Percentiles rank a stretch among this genome's conserved stretches.
These are phyloP conservation scores for Gypsophila paniculata DNA, from an alignment of 179 eudicot species.

Conservation along the genomic window DNA sequence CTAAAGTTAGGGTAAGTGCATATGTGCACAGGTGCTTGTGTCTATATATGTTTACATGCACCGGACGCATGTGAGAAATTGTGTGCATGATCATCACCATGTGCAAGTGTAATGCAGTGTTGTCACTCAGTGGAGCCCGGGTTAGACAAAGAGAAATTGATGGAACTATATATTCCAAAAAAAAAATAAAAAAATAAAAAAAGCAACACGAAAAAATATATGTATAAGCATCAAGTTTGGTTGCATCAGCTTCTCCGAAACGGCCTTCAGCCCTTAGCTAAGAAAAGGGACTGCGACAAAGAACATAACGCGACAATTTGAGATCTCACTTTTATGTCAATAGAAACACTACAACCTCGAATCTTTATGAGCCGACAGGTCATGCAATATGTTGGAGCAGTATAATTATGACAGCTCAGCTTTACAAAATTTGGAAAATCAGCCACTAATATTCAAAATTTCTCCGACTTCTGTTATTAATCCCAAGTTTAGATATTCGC, in stretches of 20 bases:
- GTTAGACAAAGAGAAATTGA: not conserved
- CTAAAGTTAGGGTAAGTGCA: not conserved
- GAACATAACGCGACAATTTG: not conserved
- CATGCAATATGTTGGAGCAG: not conserved
- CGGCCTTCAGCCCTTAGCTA: not conserved
- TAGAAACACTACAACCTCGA: not conserved
- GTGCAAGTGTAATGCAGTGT: not conserved
- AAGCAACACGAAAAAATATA: not conserved
- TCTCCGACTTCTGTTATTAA: too few relatives aligned
- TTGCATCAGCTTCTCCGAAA: not conserved
- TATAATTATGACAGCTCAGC: not conserved
- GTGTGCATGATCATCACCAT: not conserved
- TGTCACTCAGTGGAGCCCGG: slow-evolving; percentile 1
- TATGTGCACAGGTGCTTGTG: not conserved
- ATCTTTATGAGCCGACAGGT: not conserved
- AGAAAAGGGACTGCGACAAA: not conserved
- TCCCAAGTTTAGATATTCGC: too few relatives aligned
- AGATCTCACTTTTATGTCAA: not conserved
- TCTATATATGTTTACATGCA: not conserved
- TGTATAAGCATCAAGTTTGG: not conserved
- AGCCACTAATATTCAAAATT: not conserved
- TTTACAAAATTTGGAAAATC: not conserved
- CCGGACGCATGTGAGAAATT: not conserved
- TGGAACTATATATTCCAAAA: not conserved
- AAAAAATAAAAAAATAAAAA: too few relatives aligned